phyloP scores from a whole-genome alignment of 805 yeast species.

The Debaryomyces maramus region DNA sequence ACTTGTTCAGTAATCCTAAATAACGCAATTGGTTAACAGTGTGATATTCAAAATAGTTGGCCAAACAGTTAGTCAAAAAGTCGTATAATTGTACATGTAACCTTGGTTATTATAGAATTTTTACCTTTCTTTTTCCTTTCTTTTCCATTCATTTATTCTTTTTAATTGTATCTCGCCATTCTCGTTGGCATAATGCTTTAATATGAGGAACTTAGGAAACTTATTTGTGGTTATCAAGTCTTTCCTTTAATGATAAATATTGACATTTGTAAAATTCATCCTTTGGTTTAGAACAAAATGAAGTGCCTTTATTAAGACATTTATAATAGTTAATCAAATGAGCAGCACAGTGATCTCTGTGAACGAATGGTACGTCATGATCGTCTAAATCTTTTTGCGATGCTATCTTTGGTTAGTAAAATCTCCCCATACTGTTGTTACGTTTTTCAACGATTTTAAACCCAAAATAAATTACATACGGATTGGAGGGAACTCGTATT shows the following conservation, averaged over 20 bases:
- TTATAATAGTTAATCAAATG: conserved; percentile 43
- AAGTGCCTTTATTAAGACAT: conserved; percentile 45
- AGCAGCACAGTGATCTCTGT: conserved; percentile 47
- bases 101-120: too few species aligned
- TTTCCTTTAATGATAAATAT: conserved; percentile 41
- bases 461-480: conserved; percentile 15
- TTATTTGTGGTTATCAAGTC: conserved; percentile 30
- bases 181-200: too few species aligned
- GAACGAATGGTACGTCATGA: conserved; percentile 40
- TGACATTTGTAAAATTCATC: conserved; percentile 47
- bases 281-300: conserved; percentile 39
- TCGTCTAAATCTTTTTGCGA: conserved; percentile 40
- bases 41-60: too few species aligned
- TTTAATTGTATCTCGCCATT: too few species aligned
- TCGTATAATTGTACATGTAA: too few species aligned
- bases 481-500: conserved; percentile 20
- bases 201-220: too few species aligned
- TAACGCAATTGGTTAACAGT: too few species aligned
- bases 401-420: conserved; percentile 11
- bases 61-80: too few species aligned
- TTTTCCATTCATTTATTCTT: too few species aligned
- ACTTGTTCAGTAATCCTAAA: too few species aligned
- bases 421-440: background rate
- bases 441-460: background rate
- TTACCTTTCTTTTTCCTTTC: too few species aligned